Evolutionary conservation across 2,329 filamentous ascomycete genomes (phyloP), one percentile per base, ranked within the genome.

Genomic region (Magnaporthiopsis poae): DNA sequence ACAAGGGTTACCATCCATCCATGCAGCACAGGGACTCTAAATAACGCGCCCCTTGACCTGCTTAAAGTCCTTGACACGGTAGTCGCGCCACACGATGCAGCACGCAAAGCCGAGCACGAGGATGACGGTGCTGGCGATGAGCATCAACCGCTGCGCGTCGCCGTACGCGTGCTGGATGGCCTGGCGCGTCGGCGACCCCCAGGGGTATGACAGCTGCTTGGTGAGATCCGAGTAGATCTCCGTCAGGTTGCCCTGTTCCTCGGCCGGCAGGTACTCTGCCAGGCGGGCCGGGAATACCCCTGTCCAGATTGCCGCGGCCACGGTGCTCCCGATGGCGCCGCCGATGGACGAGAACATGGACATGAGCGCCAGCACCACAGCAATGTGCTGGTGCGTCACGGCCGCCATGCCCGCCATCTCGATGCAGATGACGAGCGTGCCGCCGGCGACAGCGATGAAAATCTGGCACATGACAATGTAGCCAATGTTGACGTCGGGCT

Each of bases 251-350:
- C 69, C 71, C 69, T 76, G 74, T 7, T 73, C 72, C n/a, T 75
- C 74, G n/a, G 77, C 69, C 31, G 84, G 84, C 1, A 87, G 77
- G 69, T 84, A 81, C 63, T 75, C 69, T 61, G 74, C 73, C 15
- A 88, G 78, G 46, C 80, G 82, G 27, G 73, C 72, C 9, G 82
- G 82, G 70, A 89, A 83, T 11, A 82, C 77, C 69, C 81, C 80
- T 0, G 81, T 83, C 85, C 86, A 89, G 70, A 89, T 83, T 13
- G 85, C 84, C 1, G 81, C 82, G 3, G 86, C 82, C 63, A 89
- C 80, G 35, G 86, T 82, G 2, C 78, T 77, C n/a, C 86, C 86
- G 36, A 88, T 81, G 3, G 84, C 83, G 61, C 84, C 84, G 65
- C 86, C 87, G 66, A 88, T 80, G 67, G 81, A 82, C 69, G 83